These are phyloP conservation scores for Fusarium sacchari DNA, from an alignment of 2,329 filamentous ascomycete species.

Conservation along the genomic window DNA sequence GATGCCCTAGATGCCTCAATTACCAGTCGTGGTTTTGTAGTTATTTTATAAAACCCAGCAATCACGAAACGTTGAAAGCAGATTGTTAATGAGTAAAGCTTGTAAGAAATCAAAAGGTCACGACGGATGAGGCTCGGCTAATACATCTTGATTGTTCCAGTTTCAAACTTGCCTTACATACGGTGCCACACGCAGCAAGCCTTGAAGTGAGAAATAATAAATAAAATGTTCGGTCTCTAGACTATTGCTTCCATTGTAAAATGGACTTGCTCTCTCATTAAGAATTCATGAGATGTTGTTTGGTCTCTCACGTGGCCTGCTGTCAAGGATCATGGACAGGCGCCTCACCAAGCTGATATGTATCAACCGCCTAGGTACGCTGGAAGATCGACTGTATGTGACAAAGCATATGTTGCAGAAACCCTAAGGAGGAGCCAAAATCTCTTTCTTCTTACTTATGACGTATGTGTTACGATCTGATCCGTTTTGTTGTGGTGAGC, in stretches of 20 bases:
- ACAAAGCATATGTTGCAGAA: conserved; percentile 5
- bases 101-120: not conserved
- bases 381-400: conserved; percentile 9
- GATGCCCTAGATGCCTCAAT: not conserved
- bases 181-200: not conserved
- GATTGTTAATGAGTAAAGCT: not conserved
- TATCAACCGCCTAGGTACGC: not conserved
- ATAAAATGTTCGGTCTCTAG: not conserved
- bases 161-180: not conserved
- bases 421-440: conserved; percentile 19
- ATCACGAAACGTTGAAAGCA: not conserved
- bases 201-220: not conserved
- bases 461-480: conserved; percentile 33
- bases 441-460: conserved; percentile 22
- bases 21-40: not conserved
- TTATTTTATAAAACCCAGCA: not conserved
- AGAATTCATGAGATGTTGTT: not conserved
- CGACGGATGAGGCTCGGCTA: not conserved
- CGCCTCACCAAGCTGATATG: not conserved
- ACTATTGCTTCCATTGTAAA: not conserved
- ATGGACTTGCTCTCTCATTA: too few species aligned
- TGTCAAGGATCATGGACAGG: not conserved
- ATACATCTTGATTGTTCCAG: not conserved
- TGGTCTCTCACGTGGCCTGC: not conserved
- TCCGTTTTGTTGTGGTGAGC: conserved; percentile 10